Evolutionary conservation across 2,329 filamentous ascomycete genomes (phyloP).

Genomic region (Penicillium freii): DNA sequence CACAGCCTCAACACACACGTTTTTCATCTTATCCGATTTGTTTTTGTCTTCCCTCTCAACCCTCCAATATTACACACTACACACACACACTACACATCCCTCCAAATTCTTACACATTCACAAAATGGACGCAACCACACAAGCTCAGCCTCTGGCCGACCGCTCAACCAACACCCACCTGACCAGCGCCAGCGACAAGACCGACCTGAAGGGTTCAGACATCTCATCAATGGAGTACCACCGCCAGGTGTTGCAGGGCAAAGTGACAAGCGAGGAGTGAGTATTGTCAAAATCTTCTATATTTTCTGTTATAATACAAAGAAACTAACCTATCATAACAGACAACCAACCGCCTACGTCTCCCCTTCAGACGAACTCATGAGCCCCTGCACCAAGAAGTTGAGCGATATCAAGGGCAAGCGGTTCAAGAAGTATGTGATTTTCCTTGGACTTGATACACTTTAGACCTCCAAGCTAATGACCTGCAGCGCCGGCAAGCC

Average conservation of each 20-base stretch:
- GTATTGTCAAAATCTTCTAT: slow-evolving; percentile 9
- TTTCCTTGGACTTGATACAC: not conserved
- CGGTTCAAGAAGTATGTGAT: slow-evolving; percentile 46
- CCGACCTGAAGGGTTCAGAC: slow-evolving; percentile 35
- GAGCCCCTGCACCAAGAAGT: slow-evolving; percentile 51
- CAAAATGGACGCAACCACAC: slow-evolving; percentile 35
- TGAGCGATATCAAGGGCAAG: slow-evolving; percentile 51
- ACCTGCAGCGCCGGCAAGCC: slow-evolving; percentile 40
- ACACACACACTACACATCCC: not conserved
- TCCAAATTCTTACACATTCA: not conserved
- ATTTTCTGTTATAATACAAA: not conserved
- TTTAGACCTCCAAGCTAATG: not conserved
- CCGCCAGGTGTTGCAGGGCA: slow-evolving; percentile 43
- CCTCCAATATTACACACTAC: slow-evolving; percentile 1
- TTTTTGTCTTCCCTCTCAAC: slow-evolving; percentile 5
- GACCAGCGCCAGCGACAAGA: slow-evolving; percentile 25
- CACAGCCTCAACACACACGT: slow-evolving; percentile 9
- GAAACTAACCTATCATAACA: slow-evolving; percentile 23
- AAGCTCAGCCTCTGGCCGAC: slow-evolving; percentile 38
- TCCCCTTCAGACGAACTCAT: slow-evolving; percentile 52
- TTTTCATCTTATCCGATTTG: slow-evolving; percentile 28
- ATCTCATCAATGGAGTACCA: slow-evolving; percentile 45
- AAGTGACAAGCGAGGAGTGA: slow-evolving; percentile 42
- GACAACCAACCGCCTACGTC: slow-evolving; percentile 41
- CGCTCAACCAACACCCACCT: slow-evolving; percentile 46